Evolutionary conservation across 495 filamentous ascomycete genomes (phyloP), one percentile per base, ranked within the genome.

Genomic region (Aspergillus incahuasiensis): DNA sequence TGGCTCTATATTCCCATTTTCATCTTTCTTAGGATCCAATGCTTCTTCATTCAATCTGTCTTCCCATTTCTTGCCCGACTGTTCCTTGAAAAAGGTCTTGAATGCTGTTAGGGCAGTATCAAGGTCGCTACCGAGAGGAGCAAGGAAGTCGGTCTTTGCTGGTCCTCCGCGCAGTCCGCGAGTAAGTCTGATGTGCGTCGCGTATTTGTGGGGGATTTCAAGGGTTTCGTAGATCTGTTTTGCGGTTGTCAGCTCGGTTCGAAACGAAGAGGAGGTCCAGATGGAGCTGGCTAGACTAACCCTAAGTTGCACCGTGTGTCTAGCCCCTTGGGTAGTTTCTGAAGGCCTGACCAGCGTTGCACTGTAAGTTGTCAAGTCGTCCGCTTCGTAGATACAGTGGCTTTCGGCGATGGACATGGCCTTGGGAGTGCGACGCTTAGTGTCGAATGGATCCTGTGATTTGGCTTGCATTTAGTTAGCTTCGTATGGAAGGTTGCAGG

Each of bases 21-120:
- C 12, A 28, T 69, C 65, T 5, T 8, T 50, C 52, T 64, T 70
- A 0, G 62, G 59, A 0, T 50, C 32, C 6, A 60, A 60, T 7
- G 55, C 11, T 6, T 57, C 54, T 12, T 42, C 54, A 22, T 66
- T 50, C 5, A 57, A 42, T 30, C 83, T 73, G 25, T 82, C 55
- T 0, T 79, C 72, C 86, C 86, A 90, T 7, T 65, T 52, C 11
- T 77, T 69, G 1, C 80, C 78, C 0, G 82, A 82, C 61, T 84
- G 79, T 2, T 67, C 58, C 12, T 66, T 55, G 68, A 89, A 90
- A 59, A 83, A 82, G 0, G 43, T n/a, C 58, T 72, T 68, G 63
- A 88, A 88, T 0, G 63, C 63, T 0, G 22, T 58, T 24, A 79
- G 69, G 6, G 80, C 81, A 6, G 53, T 20, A 0, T 67, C 63